Conservation (phyloP, 2,329 filamentous ascomycete species). For the Thielaviopsis punctulata region DNA sequence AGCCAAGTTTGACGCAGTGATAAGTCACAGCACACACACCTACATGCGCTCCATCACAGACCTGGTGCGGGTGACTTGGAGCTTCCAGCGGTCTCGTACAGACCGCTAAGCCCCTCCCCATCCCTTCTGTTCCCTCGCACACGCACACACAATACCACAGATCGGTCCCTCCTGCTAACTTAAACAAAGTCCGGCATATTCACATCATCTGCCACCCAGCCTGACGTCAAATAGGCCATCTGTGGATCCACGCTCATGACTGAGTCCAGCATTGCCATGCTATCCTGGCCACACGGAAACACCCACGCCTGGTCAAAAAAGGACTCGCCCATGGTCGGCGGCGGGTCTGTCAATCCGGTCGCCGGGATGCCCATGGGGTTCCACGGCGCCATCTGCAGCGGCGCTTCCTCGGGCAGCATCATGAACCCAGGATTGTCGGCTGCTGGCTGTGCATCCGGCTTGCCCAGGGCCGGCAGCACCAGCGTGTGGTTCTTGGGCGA, state of each 20-base stretch:
- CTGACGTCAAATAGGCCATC: conserved; percentile 10
- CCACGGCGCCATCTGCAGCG: neutral
- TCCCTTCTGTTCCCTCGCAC: too few relatives aligned
- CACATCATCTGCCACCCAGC: conserved; percentile 3
- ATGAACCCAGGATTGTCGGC: neutral
- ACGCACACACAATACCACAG: neutral
- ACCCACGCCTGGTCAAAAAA: neutral
- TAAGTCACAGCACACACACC: too few relatives aligned
- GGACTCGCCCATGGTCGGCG: neutral
- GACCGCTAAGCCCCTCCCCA: too few relatives aligned
- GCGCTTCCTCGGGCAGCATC: neutral
- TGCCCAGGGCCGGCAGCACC: neutral
- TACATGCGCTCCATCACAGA: too few relatives aligned
- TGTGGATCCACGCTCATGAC: conserved; percentile 15
- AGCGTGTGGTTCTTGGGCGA: neutral
- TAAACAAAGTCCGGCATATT: neutral
- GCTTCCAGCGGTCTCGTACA: too few relatives aligned
- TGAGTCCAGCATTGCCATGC: conserved; percentile 14
- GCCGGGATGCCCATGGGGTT: neutral
- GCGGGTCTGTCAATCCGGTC: neutral
- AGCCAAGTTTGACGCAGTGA: too few relatives aligned
- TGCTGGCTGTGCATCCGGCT: neutral
- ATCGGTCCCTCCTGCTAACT: neutral
- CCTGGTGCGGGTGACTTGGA: too few relatives aligned
- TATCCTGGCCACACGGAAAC: conserved; percentile 11